Evolutionary conservation across 1,284 basidiomycete genomes (phyloP).

Genomic region (Erythrobasidium hasegawianum): DNA sequence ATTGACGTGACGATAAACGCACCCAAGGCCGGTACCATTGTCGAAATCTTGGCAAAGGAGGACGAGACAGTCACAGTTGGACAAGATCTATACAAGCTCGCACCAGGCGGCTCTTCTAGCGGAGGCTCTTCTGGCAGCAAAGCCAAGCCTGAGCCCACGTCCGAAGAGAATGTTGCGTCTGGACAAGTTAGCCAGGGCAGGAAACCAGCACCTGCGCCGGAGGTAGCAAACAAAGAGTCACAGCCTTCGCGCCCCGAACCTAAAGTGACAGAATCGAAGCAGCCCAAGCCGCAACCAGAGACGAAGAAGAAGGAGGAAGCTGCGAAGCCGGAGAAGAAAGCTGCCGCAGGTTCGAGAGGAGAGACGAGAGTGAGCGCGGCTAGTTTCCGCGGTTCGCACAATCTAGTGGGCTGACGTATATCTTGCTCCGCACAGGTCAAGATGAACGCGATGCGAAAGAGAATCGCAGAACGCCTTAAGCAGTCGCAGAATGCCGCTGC

Average conservation of each 20-base stretch:
- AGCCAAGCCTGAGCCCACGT: not conserved
- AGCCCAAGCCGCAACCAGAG: conserved; percentile 50
- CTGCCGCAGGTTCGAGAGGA: conserved; percentile 55
- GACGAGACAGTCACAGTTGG: conserved; percentile 94
- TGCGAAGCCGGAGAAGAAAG: conserved; percentile 40
- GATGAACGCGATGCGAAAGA: conserved; percentile 95
- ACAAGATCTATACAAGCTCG: conserved; percentile 88
- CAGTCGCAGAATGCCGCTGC: conserved; percentile 97
- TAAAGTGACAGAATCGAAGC: conserved; percentile 46
- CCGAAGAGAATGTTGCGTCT: conserved; percentile 44
- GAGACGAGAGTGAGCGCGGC: conserved; percentile 68
- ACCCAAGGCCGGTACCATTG: conserved; percentile 80
- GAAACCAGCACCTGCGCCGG: conserved; percentile 51
- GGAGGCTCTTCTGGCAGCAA: conserved; percentile 2
- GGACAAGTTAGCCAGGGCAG: conserved; percentile 37
- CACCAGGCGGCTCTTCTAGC: conserved; percentile 63
- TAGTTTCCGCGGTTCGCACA: conserved; percentile 40
- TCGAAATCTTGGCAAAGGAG: conserved; percentile 79
- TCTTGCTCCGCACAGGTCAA: conserved; percentile 64
- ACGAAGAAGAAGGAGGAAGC: conserved; percentile 47
- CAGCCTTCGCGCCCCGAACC: conserved; percentile 52
- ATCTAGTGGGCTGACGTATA: not conserved
- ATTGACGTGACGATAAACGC: conserved; percentile 98
- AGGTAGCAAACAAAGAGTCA: conserved; percentile 46
- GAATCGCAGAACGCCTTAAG: conserved; percentile 96